Evolutionary conservation across 1,284 basidiomycete species (phyloP).

Genomic region (Malassezia cuniculi): DNA sequence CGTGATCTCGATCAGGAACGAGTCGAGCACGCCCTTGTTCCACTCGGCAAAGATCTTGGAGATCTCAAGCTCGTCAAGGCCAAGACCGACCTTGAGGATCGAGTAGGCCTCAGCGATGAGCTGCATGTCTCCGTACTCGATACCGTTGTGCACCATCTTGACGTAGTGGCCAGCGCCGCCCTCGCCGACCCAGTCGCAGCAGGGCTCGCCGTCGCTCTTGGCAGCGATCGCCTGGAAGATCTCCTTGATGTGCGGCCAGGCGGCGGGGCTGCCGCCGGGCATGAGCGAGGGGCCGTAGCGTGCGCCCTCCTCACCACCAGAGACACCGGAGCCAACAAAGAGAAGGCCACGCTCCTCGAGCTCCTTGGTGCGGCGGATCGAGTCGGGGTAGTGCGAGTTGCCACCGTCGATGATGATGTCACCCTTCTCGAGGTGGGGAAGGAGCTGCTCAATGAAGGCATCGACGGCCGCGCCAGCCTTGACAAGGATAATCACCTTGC

Average conservation of each 20-base stretch:
- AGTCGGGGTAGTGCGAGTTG: conserved; percentile 98
- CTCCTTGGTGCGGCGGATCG: conserved; percentile 82
- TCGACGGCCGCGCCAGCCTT: conserved; percentile 55
- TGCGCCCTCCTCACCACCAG: conserved; percentile 98
- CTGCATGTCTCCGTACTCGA: conserved; percentile 94
- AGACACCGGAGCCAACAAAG: conserved; percentile 97
- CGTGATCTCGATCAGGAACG: conserved; percentile 90
- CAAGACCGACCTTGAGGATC: conserved; percentile 92
- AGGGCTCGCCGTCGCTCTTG: conserved; percentile 86
- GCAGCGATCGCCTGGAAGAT: conserved; percentile 98
- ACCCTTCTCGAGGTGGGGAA: conserved; percentile 54
- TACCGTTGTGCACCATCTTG: conserved; percentile 98
- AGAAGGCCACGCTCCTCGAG: conserved; percentile 86
- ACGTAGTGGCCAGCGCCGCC: conserved; percentile 87
- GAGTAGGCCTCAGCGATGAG: conserved; percentile 74
- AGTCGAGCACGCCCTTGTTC: conserved; percentile 98
- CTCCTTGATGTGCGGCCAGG: conserved; percentile 92
- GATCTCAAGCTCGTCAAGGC: conserved; percentile 49
- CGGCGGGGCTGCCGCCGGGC: conserved; percentile 88
- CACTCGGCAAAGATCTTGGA: conserved; percentile 51
- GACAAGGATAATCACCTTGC: conserved; percentile 87
- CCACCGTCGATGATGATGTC: conserved; percentile 99
- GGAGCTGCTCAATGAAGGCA: conserved; percentile 52
- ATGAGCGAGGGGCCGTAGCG: conserved; percentile 95
- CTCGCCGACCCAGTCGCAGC: conserved; percentile 99